A percentile compares a stretch with the other conserved stretches of the same genome.
Evolutionary conservation across 1,284 basidiomycete genomes (phyloP).

Genomic region (Rhodotorula mucilaginosa): DNA sequence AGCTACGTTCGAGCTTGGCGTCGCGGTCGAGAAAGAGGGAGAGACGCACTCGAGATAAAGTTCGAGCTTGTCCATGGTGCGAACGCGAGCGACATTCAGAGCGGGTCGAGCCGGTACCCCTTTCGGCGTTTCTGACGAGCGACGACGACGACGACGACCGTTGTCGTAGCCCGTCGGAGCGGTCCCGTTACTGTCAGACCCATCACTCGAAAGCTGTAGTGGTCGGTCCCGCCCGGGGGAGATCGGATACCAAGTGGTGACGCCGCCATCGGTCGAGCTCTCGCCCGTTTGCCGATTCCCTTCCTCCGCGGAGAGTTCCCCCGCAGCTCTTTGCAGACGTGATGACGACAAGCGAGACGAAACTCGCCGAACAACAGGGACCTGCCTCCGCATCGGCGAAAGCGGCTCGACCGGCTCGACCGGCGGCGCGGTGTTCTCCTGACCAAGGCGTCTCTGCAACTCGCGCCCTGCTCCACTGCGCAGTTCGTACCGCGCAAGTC

Average conservation of each 20-base stretch:
- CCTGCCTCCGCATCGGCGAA: not conserved
- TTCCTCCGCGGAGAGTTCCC: not conserved
- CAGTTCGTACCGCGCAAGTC: slow-evolving; percentile 2
- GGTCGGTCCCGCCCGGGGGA: slow-evolving; percentile 7
- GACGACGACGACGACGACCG: too few relatives aligned
- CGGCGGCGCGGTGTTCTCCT: not conserved
- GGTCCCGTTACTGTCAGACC: not conserved
- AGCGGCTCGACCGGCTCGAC: not conserved
- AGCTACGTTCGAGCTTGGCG: not conserved
- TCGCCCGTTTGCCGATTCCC: too few relatives aligned
- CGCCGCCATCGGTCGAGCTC: not conserved
- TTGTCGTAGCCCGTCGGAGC: not conserved
- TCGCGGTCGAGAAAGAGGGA: not conserved
- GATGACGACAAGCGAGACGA: not conserved
- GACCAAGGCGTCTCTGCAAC: slow-evolving; percentile 4
- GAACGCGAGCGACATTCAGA: slow-evolving; percentile 10
- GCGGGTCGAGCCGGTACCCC: not conserved
- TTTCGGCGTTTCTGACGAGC: not conserved
- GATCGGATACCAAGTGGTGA: slow-evolving; percentile 17
- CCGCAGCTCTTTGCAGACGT: not conserved
- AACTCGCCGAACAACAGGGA: not conserved
- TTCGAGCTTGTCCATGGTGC: slow-evolving; percentile 38
- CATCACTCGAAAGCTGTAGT: not conserved
- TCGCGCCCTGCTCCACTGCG: slow-evolving; percentile 23
- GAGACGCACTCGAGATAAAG: slow-evolving; percentile 34